phyloP scores from a whole-genome alignment of 116 monocot genomes.

The Phalaenopsis hybrid region DNA sequence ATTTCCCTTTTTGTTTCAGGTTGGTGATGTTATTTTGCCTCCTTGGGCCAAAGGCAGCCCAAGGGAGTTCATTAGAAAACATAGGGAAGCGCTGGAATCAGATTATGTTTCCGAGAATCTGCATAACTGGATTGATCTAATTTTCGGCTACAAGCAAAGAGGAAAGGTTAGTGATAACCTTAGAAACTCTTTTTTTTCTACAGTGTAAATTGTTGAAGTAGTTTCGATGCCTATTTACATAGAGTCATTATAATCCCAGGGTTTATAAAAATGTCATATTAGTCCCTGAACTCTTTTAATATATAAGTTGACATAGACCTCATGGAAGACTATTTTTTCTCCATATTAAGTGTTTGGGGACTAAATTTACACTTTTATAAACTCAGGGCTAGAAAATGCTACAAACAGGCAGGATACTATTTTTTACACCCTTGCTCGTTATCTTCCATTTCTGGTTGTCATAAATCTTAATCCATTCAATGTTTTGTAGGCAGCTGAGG shows the following conservation, averaged over 20 bases:
- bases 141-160: conserved; percentile 95
- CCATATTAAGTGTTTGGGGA: too few relatives aligned
- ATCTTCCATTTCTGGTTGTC: not conserved
- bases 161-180: conserved; percentile 59
- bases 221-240: too few relatives aligned
- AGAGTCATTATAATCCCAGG: too few relatives aligned
- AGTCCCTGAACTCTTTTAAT: too few relatives aligned
- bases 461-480: not conserved
- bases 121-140: conserved; percentile 99
- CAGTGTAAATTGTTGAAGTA: too few relatives aligned
- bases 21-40: conserved; percentile 87
- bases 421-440: too few relatives aligned
- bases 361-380: too few relatives aligned
- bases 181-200: not conserved
- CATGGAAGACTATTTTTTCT: too few relatives aligned
- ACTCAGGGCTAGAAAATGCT: too few relatives aligned
- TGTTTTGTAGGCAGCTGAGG: conserved; percentile 79
- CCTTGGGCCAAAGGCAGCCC: conserved; percentile 92
- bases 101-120: conserved; percentile 97
- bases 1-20: conserved; percentile 34
- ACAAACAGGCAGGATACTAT: too few relatives aligned
- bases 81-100: conserved; percentile 96
- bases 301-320: too few relatives aligned
- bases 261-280: too few relatives aligned
- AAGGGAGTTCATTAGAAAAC: conserved; percentile 93